These are phyloP conservation scores for Toxoplasma gondii DNA, from an alignment of 169 alveolate genomes.

Conservation along the genomic window DNA sequence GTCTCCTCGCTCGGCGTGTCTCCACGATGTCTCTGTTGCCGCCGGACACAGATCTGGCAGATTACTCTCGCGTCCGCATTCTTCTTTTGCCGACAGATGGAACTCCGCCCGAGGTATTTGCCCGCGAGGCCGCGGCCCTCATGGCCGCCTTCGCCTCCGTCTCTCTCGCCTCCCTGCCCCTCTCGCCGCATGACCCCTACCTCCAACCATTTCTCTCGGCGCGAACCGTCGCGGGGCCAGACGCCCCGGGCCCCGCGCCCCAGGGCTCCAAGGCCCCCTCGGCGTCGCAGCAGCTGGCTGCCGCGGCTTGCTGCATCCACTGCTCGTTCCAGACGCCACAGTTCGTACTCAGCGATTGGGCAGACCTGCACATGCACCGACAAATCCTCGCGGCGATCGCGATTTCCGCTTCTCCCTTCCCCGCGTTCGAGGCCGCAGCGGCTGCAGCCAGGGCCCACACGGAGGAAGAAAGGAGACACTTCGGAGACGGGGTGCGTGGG, in stretches of 20 bases:
- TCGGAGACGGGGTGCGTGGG: not conserved
- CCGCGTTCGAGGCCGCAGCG: not conserved
- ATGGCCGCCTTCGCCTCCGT: slow-evolving; percentile 22
- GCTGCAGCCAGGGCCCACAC: not conserved
- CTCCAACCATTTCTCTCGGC: slow-evolving; percentile 41
- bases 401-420: not conserved
- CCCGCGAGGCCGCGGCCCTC: slow-evolving; percentile 15
- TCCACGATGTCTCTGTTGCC: slow-evolving; percentile 36
- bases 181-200: slow-evolving; percentile 29
- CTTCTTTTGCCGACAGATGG: slow-evolving; percentile 45
- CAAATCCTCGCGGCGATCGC: slow-evolving; percentile 51
- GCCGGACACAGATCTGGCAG: slow-evolving; percentile 39
- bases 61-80: slow-evolving; percentile 38
- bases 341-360: slow-evolving; percentile 29
- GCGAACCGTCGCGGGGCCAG: not conserved
- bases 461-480: not conserved
- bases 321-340: slow-evolving; percentile 38
- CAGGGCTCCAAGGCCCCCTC: not conserved
- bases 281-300: slow-evolving; percentile 18
- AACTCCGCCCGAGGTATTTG: slow-evolving; percentile 34
- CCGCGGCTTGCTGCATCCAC: not conserved
- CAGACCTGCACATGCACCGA: slow-evolving; percentile 48
- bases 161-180: slow-evolving; percentile 28
- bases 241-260: not conserved
- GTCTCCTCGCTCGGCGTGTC: not conserved